A percentile compares a stretch with the other conserved stretches of the same genome.
These are phyloP conservation scores for Calocybe gambosa DNA, from an alignment of 1,284 basidiomycete species.

Conservation along the genomic window DNA sequence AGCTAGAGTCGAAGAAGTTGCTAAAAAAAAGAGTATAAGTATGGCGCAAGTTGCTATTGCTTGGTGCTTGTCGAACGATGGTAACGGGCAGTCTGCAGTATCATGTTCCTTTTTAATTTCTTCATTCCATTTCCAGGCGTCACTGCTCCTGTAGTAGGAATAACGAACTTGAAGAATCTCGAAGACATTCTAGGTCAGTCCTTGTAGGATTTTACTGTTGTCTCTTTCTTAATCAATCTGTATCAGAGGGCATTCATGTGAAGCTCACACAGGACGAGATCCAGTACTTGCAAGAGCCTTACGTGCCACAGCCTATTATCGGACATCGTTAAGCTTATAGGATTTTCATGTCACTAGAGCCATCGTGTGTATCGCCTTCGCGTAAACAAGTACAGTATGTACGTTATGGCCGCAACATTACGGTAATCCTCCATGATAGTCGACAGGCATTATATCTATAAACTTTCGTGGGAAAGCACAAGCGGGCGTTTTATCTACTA, in stretches of 20 bases:
- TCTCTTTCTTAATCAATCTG: neutral
- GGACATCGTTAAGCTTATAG: constrained; percentile 19
- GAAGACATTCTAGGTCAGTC: constrained; percentile 26
- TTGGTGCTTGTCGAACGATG: constrained; percentile 34
- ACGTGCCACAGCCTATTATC: constrained; percentile 32
- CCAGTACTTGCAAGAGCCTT: constrained; percentile 41
- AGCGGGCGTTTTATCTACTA: too few species aligned
- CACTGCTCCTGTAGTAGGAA: constrained; percentile 54
- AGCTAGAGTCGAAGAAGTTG: constrained; percentile 43
- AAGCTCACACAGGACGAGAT: constrained; percentile 48
- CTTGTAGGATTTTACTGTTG: neutral
- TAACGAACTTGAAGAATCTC: constrained; percentile 47
- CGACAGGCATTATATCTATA: too few species aligned
- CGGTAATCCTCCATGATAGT: too few species aligned
- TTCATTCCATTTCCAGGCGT: constrained; percentile 27
- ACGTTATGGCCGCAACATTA: too few species aligned
- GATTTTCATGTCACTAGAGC: too few species aligned
- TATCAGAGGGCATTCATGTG: constrained; percentile 34
- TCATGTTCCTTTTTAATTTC: neutral
- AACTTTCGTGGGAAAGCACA: too few species aligned
- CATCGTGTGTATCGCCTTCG: too few species aligned
- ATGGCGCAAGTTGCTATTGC: constrained; percentile 60
- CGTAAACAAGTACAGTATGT: too few species aligned
- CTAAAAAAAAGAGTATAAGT: constrained; percentile 40
- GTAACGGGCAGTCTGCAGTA: neutral